These are phyloP conservation scores for Solanum hybrid DNA, from an alignment of 305 asterid species.

Conservation along the genomic window DNA sequence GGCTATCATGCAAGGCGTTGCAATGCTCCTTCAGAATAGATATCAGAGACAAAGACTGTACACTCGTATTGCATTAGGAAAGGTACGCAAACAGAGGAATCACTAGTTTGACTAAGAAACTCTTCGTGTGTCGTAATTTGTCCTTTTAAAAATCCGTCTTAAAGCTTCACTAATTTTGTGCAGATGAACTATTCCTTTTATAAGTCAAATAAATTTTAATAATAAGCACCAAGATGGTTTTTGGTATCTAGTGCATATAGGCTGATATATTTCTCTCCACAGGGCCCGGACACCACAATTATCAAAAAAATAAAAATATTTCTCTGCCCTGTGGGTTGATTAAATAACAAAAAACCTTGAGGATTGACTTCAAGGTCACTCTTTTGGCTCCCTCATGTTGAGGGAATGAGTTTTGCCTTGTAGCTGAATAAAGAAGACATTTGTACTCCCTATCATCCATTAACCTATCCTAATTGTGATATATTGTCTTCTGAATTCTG, in stretches of 20 bases:
- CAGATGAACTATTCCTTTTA: neutral
- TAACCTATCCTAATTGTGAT: neutral
- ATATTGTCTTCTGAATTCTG: slow-evolving; percentile 2
- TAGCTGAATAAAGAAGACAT: neutral
- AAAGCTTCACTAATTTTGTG: neutral
- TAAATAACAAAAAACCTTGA: neutral
- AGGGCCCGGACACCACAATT: neutral
- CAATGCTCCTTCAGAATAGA: slow-evolving; percentile 94
- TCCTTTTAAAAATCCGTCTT: neutral
- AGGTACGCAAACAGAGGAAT: slow-evolving; percentile 37
- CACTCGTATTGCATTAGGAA: slow-evolving; percentile 97
- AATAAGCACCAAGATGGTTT: neutral
- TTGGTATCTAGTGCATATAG: neutral
- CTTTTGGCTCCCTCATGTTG: neutral
- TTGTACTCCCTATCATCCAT: neutral
- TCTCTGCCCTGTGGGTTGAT: neutral
- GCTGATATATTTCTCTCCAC: neutral
- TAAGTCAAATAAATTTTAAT: neutral
- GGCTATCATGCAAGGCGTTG: slow-evolving; percentile 98
- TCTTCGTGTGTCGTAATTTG: neutral
- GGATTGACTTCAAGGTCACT: neutral
- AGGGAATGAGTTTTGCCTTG: neutral
- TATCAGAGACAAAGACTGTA: slow-evolving; percentile 96
- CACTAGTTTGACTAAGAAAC: neutral
- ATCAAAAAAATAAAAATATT: neutral